Percentiles rank a stretch among this genome's conserved stretches.
phyloP scores from a whole-genome alignment of 2,329 filamentous ascomycete species.

The Fusarium sp. region DNA sequence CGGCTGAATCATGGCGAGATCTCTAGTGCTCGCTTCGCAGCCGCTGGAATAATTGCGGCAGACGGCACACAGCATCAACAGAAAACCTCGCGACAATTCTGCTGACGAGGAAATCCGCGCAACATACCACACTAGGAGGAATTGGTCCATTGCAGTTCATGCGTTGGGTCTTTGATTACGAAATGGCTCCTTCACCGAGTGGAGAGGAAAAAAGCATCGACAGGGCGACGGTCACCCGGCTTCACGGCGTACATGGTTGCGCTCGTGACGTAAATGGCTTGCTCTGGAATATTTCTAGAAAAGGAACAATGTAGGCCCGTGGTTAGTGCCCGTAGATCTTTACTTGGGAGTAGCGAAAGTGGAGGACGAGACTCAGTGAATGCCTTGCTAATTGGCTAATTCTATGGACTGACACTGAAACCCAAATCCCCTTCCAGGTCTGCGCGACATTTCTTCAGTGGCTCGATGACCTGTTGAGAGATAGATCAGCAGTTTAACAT shows the following conservation, averaged over 20 bases:
- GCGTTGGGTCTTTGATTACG: background rate
- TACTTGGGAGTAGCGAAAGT: slow-evolving; percentile 7
- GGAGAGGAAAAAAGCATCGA: slow-evolving; percentile 4
- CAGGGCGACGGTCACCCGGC: slow-evolving; percentile 19
- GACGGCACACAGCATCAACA: background rate
- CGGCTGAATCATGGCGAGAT: slow-evolving; percentile 30
- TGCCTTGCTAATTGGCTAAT: background rate
- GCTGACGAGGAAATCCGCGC: background rate
- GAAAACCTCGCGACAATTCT: background rate
- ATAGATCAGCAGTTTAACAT: slow-evolving; percentile 4
- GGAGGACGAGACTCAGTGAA: background rate
- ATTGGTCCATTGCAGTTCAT: background rate
- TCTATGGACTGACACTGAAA: no score
- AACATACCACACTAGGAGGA: slow-evolving; percentile 3
- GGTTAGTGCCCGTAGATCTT: slow-evolving; percentile 24
- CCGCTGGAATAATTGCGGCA: slow-evolving; percentile 14
- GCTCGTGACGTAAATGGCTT: slow-evolving; percentile 29
- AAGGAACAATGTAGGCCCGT: slow-evolving; percentile 27
- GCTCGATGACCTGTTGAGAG: slow-evolving; percentile 25
- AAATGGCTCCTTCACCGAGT: background rate
- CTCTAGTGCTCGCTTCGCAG: slow-evolving; percentile 9
- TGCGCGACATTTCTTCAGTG: slow-evolving; percentile 8
- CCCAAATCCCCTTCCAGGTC: background rate
- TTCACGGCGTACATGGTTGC: background rate
- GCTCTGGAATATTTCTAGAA: slow-evolving; percentile 40